phyloP scores from a whole-genome alignment of 352 stramenopile genomes.

The Phytopythium cucurbitacearum region DNA sequence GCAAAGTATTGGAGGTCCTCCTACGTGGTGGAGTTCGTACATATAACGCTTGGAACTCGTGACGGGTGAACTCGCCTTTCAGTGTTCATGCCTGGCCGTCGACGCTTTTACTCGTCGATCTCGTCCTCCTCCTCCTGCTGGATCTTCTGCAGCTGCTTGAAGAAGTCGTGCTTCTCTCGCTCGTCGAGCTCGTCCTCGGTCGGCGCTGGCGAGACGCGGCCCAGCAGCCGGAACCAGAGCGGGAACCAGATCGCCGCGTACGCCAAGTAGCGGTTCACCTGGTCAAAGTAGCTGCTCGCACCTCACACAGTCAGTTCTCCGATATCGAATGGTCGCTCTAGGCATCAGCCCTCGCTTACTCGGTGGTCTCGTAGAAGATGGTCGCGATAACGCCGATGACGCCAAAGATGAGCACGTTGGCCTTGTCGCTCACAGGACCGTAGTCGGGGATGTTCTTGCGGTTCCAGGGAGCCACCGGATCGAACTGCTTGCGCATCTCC shows the following conservation, averaged over 20 bases:
- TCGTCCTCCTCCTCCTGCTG: slow-evolving; percentile 27
- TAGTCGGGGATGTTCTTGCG: slow-evolving; percentile 77
- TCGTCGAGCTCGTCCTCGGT: slow-evolving; percentile 53
- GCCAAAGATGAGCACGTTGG: slow-evolving; percentile 65
- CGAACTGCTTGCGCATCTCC: slow-evolving; percentile 57
- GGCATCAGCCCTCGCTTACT: slow-evolving; percentile 15
- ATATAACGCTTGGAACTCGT: no score
- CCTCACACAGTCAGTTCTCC: no score
- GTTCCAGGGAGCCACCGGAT: slow-evolving; percentile 81
- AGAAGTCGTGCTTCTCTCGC: slow-evolving; percentile 43
- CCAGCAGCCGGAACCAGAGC: slow-evolving; percentile 73
- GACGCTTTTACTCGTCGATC: slow-evolving; percentile 21
- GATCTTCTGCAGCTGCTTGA: slow-evolving; percentile 44
- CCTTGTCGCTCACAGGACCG: slow-evolving; percentile 53
- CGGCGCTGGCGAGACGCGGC: slow-evolving; percentile 53
- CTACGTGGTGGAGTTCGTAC: no score
- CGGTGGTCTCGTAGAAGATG: slow-evolving; percentile 64
- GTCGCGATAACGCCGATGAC: slow-evolving; percentile 62
- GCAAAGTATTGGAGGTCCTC: no score
- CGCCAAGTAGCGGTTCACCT: slow-evolving; percentile 64
- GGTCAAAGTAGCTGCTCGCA: slow-evolving; percentile 50
- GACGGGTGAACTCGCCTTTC: no score
- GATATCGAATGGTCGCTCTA: background rate
- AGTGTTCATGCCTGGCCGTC: background rate
- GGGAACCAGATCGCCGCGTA: slow-evolving; percentile 82